These are phyloP conservation scores for Geosmithia putterillii DNA, from an alignment of 2,329 filamentous ascomycete species.

Conservation along the genomic window DNA sequence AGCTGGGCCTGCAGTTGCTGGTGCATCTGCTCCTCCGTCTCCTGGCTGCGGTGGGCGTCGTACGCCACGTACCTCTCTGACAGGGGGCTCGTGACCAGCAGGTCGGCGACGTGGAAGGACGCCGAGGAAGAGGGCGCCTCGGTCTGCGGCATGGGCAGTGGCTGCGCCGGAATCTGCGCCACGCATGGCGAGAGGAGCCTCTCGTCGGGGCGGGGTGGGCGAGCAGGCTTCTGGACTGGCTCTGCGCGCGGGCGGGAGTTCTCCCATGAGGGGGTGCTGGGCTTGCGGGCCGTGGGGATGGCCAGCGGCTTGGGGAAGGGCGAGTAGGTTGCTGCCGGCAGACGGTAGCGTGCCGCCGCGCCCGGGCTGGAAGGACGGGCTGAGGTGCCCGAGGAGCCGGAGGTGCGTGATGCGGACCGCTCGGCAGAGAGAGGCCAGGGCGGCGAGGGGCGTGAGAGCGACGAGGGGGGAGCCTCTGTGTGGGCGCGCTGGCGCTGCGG, in stretches of 20 bases:
- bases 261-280: conserved; percentile 13
- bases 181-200: conserved; percentile 11
- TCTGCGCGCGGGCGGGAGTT: conserved; percentile 4
- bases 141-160: neutral
- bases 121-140: too few relatives aligned
- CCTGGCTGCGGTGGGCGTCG: too few relatives aligned
- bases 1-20: neutral
- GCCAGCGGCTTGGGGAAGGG: conserved; percentile 25
- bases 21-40: neutral
- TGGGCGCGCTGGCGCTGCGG: neutral
- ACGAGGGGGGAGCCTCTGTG: neutral
- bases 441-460: neutral
- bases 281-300: conserved; percentile 18
- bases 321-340: conserved; percentile 21
- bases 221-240: conserved; percentile 8
- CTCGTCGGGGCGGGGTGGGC: conserved; percentile 16
- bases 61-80: neutral
- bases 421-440: neutral
- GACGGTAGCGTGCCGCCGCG: neutral
- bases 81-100: neutral
- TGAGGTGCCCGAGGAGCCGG: neutral
- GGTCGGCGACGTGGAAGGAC: neutral
- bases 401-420: neutral
- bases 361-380: too few relatives aligned
- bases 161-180: conserved; percentile 1